phyloP scores from a whole-genome alignment of 768 basidiomycete genomes.

The Suillus hirtellus region DNA sequence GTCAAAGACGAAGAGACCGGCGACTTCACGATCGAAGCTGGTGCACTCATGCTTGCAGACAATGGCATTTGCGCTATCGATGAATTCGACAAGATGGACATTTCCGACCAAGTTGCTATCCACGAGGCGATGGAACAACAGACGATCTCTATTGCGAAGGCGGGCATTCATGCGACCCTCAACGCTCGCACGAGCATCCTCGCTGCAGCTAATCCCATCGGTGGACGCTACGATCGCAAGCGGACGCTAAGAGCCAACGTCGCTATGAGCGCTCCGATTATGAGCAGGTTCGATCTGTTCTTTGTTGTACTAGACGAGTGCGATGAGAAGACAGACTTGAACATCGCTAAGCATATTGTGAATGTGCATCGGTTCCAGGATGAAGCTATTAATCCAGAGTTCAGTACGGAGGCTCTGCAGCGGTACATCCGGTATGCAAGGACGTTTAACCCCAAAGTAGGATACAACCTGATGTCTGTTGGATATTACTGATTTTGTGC shows the following conservation, averaged over 20 bases:
- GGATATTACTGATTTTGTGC: slow-evolving; percentile 15
- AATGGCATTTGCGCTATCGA: slow-evolving; percentile 99
- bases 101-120: slow-evolving; percentile 97
- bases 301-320: slow-evolving; percentile 98
- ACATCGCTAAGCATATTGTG: slow-evolving; percentile 96
- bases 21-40: slow-evolving; percentile 99
- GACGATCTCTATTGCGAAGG: slow-evolving; percentile 98
- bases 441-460: slow-evolving; percentile 96
- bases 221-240: slow-evolving; percentile 95
- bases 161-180: slow-evolving; percentile 97
- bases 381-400: slow-evolving; percentile 93
- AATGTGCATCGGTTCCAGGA: slow-evolving; percentile 96
- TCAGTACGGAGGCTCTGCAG: slow-evolving; percentile 94
- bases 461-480: slow-evolving; percentile 10
- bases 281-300: slow-evolving; percentile 98
- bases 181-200: slow-evolving; percentile 98
- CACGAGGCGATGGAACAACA: slow-evolving; percentile 99
- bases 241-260: slow-evolving; percentile 89
- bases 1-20: slow-evolving; percentile 99
- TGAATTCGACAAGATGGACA: slow-evolving; percentile 99
- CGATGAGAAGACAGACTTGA: slow-evolving; percentile 87
- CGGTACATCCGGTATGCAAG: slow-evolving; percentile 96
- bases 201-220: slow-evolving; percentile 97
- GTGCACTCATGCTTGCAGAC: slow-evolving; percentile 98
- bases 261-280: slow-evolving; percentile 97